These are phyloP conservation scores for Ambrosia trifida DNA, from an alignment of 129 eudicot genomes.

Conservation along the genomic window DNA sequence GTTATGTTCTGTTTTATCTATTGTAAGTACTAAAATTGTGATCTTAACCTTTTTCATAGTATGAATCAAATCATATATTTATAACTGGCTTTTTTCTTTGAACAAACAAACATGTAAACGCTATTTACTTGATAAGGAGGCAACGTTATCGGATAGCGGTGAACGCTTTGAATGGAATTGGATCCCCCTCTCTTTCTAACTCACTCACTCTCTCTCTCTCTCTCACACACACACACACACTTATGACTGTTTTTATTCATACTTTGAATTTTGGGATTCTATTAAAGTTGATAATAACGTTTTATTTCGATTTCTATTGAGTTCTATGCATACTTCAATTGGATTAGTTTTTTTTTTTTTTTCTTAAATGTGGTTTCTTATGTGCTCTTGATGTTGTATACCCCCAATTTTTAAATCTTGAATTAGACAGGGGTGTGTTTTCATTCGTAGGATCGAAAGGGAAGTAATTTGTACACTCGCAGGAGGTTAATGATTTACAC, in stretches of 20 bases:
- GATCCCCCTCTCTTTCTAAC: no score
- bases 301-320: neutral
- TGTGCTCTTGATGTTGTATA: neutral
- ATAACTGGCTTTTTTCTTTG: no score
- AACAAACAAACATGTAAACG: no score
- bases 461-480: slow-evolving; percentile 67
- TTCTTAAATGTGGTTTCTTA: neutral
- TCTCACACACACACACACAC: no score
- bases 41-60: no score
- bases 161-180: no score
- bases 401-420: neutral
- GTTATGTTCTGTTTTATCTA: no score
- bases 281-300: neutral
- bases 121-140: no score
- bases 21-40: no score
- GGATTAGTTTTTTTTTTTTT: slow-evolving; percentile 1
- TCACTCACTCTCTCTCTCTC: no score
- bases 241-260: neutral
- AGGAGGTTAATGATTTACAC: slow-evolving; percentile 86
- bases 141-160: no score
- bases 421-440: slow-evolving; percentile 12
- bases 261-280: neutral
- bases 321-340: slow-evolving; percentile 9
- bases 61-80: no score
- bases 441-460: slow-evolving; percentile 69